Base-by-base conservation (phyloP, 106 monocot genomes). In the Apostasia shenzhenica region DNA sequence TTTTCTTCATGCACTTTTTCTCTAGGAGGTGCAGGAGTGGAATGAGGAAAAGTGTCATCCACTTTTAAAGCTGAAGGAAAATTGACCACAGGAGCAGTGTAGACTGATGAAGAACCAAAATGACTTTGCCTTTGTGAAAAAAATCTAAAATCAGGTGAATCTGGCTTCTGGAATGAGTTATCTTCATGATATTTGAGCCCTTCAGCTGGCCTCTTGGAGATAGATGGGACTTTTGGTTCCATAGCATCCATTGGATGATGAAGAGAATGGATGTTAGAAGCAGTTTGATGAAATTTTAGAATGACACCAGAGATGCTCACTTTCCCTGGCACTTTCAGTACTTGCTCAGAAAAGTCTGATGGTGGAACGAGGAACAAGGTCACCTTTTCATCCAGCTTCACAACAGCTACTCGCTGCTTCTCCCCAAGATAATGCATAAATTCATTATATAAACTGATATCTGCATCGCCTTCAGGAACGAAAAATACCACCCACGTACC, bases 311-410 rank as follows among this genome's bases (percentile, higher is more conserved):
- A 89, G 58, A 97, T 97, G 74, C 97, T 97, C 46, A 97, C 65
- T 82, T 97, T 97, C 41, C 97, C 97, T 6, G 97, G 92, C 11
- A 97, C 97, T 68, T 92, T 97, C 57, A 97, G 70, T 42, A 97
- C 80, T 66, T 86, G 77, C 52, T 97, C 92, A 68, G 97, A 92
- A 51, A 97, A 97, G 14, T 97, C 92, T 50, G 97, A 97, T 0
- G 97, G 97, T 8, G 97, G 92, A 4, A 97, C 86, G 43, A 97
- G 84, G 59, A 97, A 97, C 58, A 97, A 83, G 52, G 89, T 83
- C 50, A 78, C 80, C 66, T 85, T 89, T n/a, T 97, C 97, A 40
- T 78, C 92, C 66, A 97, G 68, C 71, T 89, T 97, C 57, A 82
- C 82, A 66, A 97, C 97, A 57, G 97, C 97, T 14, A 83, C 89